These are phyloP conservation scores for Thielaviopsis euricoi DNA, from an alignment of 2,329 filamentous ascomycete species.

Conservation along the genomic window DNA sequence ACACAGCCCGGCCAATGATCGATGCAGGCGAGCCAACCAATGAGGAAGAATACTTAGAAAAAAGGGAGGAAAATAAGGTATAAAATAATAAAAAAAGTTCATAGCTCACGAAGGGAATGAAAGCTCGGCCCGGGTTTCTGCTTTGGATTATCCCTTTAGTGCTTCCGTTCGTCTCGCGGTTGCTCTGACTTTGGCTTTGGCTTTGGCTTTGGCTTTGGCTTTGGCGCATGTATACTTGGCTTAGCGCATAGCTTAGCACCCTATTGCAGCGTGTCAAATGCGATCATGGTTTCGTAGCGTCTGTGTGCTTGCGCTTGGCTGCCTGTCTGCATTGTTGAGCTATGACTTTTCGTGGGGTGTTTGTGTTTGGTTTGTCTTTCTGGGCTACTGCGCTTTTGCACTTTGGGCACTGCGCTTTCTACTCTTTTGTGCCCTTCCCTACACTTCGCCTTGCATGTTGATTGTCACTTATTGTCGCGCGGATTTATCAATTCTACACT, in stretches of 20 bases:
- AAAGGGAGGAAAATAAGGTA: too few species aligned
- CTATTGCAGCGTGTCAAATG: background rate
- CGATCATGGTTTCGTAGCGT: background rate
- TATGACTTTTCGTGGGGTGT: background rate
- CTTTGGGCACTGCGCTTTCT: too few species aligned
- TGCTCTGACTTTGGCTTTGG: too few species aligned
- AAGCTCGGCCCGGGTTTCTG: background rate
- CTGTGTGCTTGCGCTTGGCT: background rate
- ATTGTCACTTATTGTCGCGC: too few species aligned
- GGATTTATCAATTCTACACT: too few species aligned
- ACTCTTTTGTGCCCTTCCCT: too few species aligned
- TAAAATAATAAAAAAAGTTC: too few species aligned
- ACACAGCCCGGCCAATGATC: background rate
- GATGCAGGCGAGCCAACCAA: background rate
- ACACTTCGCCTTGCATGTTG: too few species aligned
- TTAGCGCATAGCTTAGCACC: too few species aligned
- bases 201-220: too few species aligned
- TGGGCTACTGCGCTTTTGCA: background rate
- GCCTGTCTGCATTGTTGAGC: background rate
- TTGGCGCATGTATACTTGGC: too few species aligned
- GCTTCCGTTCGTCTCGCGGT: background rate
- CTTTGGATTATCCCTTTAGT: background rate
- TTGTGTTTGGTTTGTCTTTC: background rate
- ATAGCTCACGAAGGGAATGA: background rate
- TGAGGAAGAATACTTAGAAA: too few species aligned